Evolutionary conservation across 2,329 filamentous ascomycete species (phyloP), one percentile per base, ranked within the genome.

Genomic region (Colletotrichum musae): DNA sequence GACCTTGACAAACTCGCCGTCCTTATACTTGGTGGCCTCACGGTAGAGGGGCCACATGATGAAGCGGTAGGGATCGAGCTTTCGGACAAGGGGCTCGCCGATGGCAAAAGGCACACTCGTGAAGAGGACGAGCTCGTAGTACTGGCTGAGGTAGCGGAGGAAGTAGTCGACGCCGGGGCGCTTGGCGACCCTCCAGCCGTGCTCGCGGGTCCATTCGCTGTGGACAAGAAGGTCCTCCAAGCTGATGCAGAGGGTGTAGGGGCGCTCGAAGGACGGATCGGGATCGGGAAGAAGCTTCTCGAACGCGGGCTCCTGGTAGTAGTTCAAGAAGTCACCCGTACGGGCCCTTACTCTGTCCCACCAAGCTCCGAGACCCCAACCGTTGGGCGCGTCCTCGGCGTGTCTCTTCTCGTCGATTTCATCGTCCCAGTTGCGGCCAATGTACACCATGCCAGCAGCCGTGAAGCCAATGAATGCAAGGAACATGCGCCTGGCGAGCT

Each of bases 51-150:
- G 94, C 93, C 94, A 98, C 84, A 95, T 92, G 79, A 98, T 94
- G 80, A 98, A 94, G 76, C 92, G 93, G 86, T 93, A 98, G 43
- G 95, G 96, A 78, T 99, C 96, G 70, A 99, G 86, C 82, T 99
- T 99, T 76, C 94, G 91, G 73, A 98, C 89, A 59, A 99, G 88
- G 26, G 94, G 94, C 74, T 98, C 94, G 32, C 91, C 95, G 78
- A 94, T 92, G 77, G 90, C 91, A 76, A 91, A 94, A 0, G 95
- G 94, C 54, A 96, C 92, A 47, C 89, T 93, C 39, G 96, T 99
- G 84, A 98, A 99, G 72, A 99, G 90, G 60, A 98, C 96, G 63
- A 99, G 87, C 81, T 99, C 96, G 79, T 98, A 99, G 87, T 99
- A 98, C 81, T 98, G 95, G 82, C 93, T 95, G 57, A 99, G 88